Evolutionary conservation across 2,329 filamentous ascomycete genomes (phyloP), one percentile per base, ranked within the genome.

Genomic region (Penicillium sp.): DNA sequence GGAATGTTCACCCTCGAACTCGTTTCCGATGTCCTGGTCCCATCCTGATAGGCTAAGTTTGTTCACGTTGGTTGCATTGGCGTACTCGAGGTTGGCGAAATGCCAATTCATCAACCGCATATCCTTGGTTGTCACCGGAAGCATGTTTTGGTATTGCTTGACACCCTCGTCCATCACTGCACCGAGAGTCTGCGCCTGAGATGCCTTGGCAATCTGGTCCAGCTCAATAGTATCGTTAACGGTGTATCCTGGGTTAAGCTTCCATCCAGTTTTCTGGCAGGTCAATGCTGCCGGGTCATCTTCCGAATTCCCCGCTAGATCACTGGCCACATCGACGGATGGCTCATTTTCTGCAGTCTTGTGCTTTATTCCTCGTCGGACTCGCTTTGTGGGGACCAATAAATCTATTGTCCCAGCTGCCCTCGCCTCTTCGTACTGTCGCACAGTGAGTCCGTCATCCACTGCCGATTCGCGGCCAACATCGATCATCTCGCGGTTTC

Each of bases 11-110:
- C 94, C 94, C 72, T 97, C 92, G 78, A 96, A 99, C 70, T 99
- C 94, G 66, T 99, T 97, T 0, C 94, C 94, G 48, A 92, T 92
- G 69, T 99, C 95, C 67, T 99, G 92, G 73, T 99, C 95, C 90
- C 95, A 97, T 0, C 92, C 88, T 8, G 88, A 86, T 14, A 99
- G 83, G 72, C 93, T 97, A 18, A 99, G 83, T 60, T 89, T 88
- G 62, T 89, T 87, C 53, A 96, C 86, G 62, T 92, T 95, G 2
- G 87, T 90, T 2, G 94, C 94, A 72, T 97, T 99, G 60, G 93
- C 95, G 70, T 99, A 99, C 74, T 99, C 94, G 14, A 99, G 82
- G 69, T 99, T 99, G 62, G 95, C 95, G 72, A 97, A 89, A 74
- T 99, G 95, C 94, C 94, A 99, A 69, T 97, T 99, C 68, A 97